A percentile compares a stretch with the other conserved stretches of the same genome.
These are phyloP conservation scores for Sporisorium iseilematis-ciliati DNA, from an alignment of 1,284 basidiomycete species.

Conservation along the genomic window DNA sequence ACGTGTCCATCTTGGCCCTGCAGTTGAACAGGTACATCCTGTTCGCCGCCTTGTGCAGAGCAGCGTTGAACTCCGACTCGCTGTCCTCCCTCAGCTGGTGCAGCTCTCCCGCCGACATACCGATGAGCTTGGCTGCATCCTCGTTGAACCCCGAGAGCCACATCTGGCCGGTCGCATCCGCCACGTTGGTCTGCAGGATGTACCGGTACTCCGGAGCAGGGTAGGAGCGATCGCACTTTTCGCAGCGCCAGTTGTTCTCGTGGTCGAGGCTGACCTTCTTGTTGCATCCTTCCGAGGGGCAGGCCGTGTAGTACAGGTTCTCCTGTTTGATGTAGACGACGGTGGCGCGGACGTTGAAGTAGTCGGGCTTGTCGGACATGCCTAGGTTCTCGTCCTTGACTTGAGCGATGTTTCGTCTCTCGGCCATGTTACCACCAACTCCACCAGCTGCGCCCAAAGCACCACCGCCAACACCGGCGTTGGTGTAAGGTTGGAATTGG, in stretches of 20 bases:
- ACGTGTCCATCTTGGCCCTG: slow-evolving; percentile 77
- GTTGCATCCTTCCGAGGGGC: slow-evolving; percentile 83
- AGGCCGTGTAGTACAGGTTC: slow-evolving; percentile 89
- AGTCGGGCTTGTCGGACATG: slow-evolving; percentile 82
- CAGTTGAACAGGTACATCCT: slow-evolving; percentile 85
- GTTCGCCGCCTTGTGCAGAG: slow-evolving; percentile 79
- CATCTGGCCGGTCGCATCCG: slow-evolving; percentile 87
- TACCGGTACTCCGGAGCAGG: slow-evolving; percentile 87
- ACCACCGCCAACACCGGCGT: slow-evolving; percentile 59
- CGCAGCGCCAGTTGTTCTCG: slow-evolving; percentile 83
- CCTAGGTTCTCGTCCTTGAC: slow-evolving; percentile 85
- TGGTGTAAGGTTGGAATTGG: slow-evolving; percentile 70
- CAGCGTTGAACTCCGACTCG: slow-evolving; percentile 76
- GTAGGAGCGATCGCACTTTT: slow-evolving; percentile 87
- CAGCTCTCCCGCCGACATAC: slow-evolving; percentile 84
- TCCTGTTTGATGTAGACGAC: slow-evolving; percentile 91
- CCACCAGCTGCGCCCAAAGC: slow-evolving; percentile 52
- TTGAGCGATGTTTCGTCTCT: slow-evolving; percentile 79
- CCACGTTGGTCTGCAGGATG: slow-evolving; percentile 86
- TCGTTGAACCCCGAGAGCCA: slow-evolving; percentile 99
- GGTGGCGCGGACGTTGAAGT: slow-evolving; percentile 84
- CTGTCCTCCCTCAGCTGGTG: slow-evolving; percentile 79
- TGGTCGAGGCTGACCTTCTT: slow-evolving; percentile 87
- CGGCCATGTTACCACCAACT: slow-evolving; percentile 70
- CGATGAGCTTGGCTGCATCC: slow-evolving; percentile 79